phyloP scores from a whole-genome alignment of 1,139 yeast genomes.

The Taphrina sp. region DNA sequence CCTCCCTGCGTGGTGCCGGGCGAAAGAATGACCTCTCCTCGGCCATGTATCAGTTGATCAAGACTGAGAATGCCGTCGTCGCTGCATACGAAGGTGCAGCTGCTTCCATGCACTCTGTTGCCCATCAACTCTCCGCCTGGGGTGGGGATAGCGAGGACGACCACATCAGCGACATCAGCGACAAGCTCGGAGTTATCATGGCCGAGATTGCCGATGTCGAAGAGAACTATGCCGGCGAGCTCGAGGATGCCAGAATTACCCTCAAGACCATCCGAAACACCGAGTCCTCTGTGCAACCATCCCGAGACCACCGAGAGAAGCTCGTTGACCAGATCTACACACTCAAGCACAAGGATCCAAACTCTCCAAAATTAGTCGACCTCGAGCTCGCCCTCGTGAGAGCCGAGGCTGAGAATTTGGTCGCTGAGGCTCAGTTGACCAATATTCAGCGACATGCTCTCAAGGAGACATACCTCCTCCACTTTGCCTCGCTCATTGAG shows the following conservation, averaged over 20 bases:
- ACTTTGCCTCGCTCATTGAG: constrained; percentile 79
- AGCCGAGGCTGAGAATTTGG: constrained; percentile 86
- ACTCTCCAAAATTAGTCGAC: constrained; percentile 74
- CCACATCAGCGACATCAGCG: constrained; percentile 72
- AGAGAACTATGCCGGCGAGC: constrained; percentile 81
- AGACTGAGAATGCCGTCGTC: constrained; percentile 79
- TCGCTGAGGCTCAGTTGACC: constrained; percentile 86
- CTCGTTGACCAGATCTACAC: constrained; percentile 81
- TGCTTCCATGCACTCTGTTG: constrained; percentile 75
- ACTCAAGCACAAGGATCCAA: constrained; percentile 79
- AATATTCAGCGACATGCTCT: constrained; percentile 84
- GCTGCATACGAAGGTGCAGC: constrained; percentile 76
- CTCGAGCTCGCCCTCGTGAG: constrained; percentile 85
- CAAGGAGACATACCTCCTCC: constrained; percentile 80
- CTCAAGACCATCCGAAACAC: constrained; percentile 77
- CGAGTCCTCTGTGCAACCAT: constrained; percentile 83
- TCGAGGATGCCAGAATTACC: constrained; percentile 81
- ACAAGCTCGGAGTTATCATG: constrained; percentile 77
- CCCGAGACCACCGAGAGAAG: constrained; percentile 81
- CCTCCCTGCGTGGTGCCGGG: constrained; percentile 24
- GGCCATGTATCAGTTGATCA: constrained; percentile 52
- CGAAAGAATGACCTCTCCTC: constrained; percentile 27
- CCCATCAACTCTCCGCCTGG: constrained; percentile 76
- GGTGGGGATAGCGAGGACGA: constrained; percentile 84
- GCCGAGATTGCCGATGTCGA: constrained; percentile 84